A percentile compares a stretch with the other conserved stretches of the same genome.
These are phyloP conservation scores for Vicia villosa DNA, from an alignment of 306 rosid genomes.

Conservation along the genomic window DNA sequence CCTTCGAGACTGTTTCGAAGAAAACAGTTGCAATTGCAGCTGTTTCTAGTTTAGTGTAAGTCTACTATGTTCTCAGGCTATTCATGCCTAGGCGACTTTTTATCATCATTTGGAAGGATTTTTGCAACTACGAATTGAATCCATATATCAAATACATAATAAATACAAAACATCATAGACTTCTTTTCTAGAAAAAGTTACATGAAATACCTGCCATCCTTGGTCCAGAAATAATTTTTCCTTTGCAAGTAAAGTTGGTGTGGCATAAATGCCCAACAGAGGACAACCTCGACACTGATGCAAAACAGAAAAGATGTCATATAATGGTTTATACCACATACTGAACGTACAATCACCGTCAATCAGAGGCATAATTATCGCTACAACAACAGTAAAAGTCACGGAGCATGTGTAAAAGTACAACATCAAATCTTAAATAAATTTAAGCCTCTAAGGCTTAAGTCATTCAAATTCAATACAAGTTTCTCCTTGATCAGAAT, in stretches of 20 bases:
- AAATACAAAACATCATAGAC: neutral
- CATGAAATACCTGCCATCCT: conserved; percentile 82
- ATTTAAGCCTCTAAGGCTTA: conserved; percentile 2
- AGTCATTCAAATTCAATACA: neutral
- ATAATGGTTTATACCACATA: neutral
- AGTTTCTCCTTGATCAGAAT: conserved; percentile 10
- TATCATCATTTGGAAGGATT: conserved; percentile 20
- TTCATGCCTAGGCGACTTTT: conserved; percentile 33
- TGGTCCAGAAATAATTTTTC: conserved; percentile 79
- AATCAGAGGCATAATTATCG: conserved; percentile 5
- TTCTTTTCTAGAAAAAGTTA: conserved; percentile 15
- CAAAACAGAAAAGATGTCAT: conserved; percentile 14
- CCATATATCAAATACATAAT: conserved; percentile 27
- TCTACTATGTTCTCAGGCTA: neutral
- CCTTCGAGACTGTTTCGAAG: neutral
- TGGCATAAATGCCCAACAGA: conserved; percentile 69
- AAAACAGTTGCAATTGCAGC: conserved; percentile 25
- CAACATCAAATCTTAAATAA: neutral
- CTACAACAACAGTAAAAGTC: neutral
- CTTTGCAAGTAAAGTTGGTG: conserved; percentile 77
- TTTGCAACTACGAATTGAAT: conserved; percentile 5
- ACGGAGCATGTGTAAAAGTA: neutral
- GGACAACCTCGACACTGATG: conserved; percentile 83
- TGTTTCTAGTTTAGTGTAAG: conserved; percentile 3
- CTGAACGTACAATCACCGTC: neutral